Evolutionary conservation across 768 basidiomycete species (phyloP), one percentile per base, ranked within the genome.

Genomic region (Suillus americanus): DNA sequence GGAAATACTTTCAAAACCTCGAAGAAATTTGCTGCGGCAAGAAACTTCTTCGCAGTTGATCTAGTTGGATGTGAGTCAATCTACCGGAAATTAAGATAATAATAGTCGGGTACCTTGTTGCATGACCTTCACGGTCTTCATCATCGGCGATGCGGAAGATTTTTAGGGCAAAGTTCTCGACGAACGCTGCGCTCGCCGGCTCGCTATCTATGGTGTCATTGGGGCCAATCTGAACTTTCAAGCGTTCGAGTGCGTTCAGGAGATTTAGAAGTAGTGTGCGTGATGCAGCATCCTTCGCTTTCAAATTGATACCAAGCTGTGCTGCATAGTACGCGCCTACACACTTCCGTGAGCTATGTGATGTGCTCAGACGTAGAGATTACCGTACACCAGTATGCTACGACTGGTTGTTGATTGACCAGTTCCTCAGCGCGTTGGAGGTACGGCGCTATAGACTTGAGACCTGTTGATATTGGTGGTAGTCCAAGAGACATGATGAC

Each of bases 21-120:
- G 53, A 99, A 86, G 77, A 99, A 99, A 74, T 94, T 94, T 61
- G 94, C 90, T 38, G 97, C 94, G 16, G 95, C 97, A 4, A 98
- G 81, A 75, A 99, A 99, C 77, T 96, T 97, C 73, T 91, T 92
- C 5, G 97, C 95, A 1, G 96, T 99, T 23, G 86, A 84, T 73
- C 94, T 96, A 69, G 18, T 53, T 7, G 53, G 2, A 45, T 16
- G 40, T 71, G 46, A 70, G 67, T 66, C 50, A 59, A 20, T 35
- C 41, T 35, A 14, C 50, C 57, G 28, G 50, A 33, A 41, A 20
- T 16, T 60, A 63, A 23, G 20, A 37, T 60, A 23, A 60, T 2
- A 43, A 61, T n/a, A 43, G 30, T 10, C 35, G 18, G 60, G 81
- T 62, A 94, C 93, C 90, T 88, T 40, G 89, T 91, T 16, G 91